Evolutionary conservation across 495 filamentous ascomycete species (phyloP), one percentile per base, ranked within the genome.

Genomic region (Hypoxylon lenormandii): DNA sequence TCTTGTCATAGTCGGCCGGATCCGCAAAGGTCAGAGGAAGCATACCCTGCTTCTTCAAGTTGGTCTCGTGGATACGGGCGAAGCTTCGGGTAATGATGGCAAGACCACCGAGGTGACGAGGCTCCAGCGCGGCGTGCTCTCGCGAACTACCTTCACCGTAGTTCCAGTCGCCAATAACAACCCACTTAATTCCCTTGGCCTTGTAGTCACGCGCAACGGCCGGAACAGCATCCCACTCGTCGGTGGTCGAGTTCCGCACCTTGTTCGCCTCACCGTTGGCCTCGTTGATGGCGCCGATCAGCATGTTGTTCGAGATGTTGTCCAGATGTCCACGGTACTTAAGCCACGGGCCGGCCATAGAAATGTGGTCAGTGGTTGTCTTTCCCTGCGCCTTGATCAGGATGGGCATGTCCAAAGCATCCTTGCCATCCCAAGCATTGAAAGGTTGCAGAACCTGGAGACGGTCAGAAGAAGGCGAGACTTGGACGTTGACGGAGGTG

Each of bases 271-370:
- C 92, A 59, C 91, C 93, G 81, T 98, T 98, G 70, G 90, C 94
- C 64, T 87, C 85, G 83, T 98, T 98, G 84, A 92, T 91, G 67
- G 95, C 95, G 84, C 96, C 96, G 74, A 98, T 98, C 80, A 98
- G 83, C 94, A 98, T 97, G 88, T 98, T 98, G 89, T 98, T 98
- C 76, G 96, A 98, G 85, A 98, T 98, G 87, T 98, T 98, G 87
- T 98, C 96, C 78, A 98, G 87, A 80, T 98, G 95, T 49, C 95
- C 95, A 87, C 96, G 93, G 88, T 98, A 98, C 87, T 98, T 98
- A 81, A 98, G 87, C 95, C 95, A 98, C 47, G 95, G 95, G 69
- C 95, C 95, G 76, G 95, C 95, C 92, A 94, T 98, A 63, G 96
- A 98, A 82, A 98, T 98, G 85, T 98, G 96, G 75, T 98, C 95